phyloP scores from a whole-genome alignment of 371 early-diverging fungal species.

The Mortierella sp. region DNA sequence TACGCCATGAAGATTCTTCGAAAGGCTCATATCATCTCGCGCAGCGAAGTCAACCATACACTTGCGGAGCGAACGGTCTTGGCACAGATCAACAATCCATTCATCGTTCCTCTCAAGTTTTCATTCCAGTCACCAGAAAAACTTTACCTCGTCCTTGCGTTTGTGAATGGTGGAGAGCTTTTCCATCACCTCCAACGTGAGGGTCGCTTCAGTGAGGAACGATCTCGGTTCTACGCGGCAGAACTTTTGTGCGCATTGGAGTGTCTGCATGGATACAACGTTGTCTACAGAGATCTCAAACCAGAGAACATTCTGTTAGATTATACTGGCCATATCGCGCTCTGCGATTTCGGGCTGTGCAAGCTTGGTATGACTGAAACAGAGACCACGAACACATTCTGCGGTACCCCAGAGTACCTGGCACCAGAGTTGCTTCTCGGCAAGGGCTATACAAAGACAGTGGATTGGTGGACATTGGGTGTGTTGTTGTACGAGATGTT shows the following conservation, averaged over 20 bases:
- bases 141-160: constrained; percentile 91
- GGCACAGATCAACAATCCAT: constrained; percentile 87
- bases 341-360: constrained; percentile 98
- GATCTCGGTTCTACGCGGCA: constrained; percentile 80
- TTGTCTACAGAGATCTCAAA: constrained; percentile 93
- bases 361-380: constrained; percentile 97
- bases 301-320: constrained; percentile 97
- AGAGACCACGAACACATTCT: constrained; percentile 95
- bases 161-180: constrained; percentile 95
- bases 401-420: constrained; percentile 99
- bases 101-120: constrained; percentile 90
- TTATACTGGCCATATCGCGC: constrained; percentile 95
- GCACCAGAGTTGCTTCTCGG: constrained; percentile 96
- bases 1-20: constrained; percentile 98
- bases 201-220: constrained; percentile 77
- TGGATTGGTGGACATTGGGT: constrained; percentile 99
- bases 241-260: constrained; percentile 86
- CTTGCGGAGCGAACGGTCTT: constrained; percentile 92
- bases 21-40: constrained; percentile 93
- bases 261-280: constrained; percentile 89
- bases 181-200: constrained; percentile 91
- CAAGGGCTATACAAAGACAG: constrained; percentile 95
- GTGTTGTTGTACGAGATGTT: constrained; percentile 97
- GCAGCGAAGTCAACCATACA: constrained; percentile 91
- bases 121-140: constrained; percentile 91